Percentiles rank a stretch among this genome's conserved stretches.
Conservation (phyloP, 2,329 filamentous ascomycete species). For the Eutypa lata region DNA sequence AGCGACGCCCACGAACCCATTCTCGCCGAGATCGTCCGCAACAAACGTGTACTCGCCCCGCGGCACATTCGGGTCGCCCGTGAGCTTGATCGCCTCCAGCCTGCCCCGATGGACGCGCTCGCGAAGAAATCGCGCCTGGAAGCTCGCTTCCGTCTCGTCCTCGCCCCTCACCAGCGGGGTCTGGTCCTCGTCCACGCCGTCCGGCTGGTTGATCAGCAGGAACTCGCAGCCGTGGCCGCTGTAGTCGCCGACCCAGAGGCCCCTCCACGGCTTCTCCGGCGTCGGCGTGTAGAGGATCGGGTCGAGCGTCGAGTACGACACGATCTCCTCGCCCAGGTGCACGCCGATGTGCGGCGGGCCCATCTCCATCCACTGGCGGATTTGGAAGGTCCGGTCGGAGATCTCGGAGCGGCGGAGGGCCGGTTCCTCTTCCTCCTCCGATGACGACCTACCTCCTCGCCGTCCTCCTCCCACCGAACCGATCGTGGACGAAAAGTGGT, state of each 20-base stretch:
- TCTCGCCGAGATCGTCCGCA: slow-evolving; percentile 69
- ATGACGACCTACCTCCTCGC: background rate
- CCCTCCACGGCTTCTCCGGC: slow-evolving; percentile 74
- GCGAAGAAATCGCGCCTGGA: slow-evolving; percentile 40
- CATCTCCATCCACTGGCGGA: slow-evolving; percentile 76
- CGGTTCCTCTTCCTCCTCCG: slow-evolving; percentile 7
- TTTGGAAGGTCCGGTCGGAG: slow-evolving; percentile 67
- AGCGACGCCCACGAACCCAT: slow-evolving; percentile 61
- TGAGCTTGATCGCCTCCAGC: slow-evolving; percentile 84
- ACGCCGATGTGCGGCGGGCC: slow-evolving; percentile 38
- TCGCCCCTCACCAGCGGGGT: slow-evolving; percentile 36
- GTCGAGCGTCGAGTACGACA: slow-evolving; percentile 71
- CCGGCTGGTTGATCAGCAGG: slow-evolving; percentile 73
- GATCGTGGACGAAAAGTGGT: slow-evolving; percentile 12
- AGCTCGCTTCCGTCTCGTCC: slow-evolving; percentile 44
- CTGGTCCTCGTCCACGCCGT: slow-evolving; percentile 45
- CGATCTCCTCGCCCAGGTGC: slow-evolving; percentile 51
- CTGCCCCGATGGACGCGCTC: slow-evolving; percentile 59
- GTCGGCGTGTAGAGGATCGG: slow-evolving; percentile 78
- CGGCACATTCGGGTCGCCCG: slow-evolving; percentile 86
- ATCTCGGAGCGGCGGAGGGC: slow-evolving; percentile 52
- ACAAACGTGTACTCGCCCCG: slow-evolving; percentile 82
- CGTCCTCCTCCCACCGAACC: background rate
- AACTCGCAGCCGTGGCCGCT: slow-evolving; percentile 87
- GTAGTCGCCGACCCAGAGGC: slow-evolving; percentile 92